phyloP scores from a whole-genome alignment of 1,284 basidiomycete genomes.

The Puccinia hordei region DNA sequence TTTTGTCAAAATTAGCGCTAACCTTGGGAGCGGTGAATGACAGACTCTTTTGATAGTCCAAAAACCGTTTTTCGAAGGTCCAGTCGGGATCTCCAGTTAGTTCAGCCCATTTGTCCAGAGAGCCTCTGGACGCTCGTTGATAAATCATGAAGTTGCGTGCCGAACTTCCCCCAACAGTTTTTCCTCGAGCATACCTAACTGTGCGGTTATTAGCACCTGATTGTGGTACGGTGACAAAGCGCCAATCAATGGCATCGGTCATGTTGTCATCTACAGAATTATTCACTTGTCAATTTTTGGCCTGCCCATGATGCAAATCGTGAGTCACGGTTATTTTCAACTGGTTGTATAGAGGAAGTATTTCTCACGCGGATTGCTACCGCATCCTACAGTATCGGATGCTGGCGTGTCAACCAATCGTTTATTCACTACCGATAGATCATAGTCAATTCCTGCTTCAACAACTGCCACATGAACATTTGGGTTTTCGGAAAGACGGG shows the following conservation, averaged over 20 bases:
- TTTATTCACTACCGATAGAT: conserved; percentile 13
- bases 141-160: conserved; percentile 58
- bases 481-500: conserved; percentile 55
- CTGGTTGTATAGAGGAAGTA: too few relatives aligned
- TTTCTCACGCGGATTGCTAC: conserved; percentile 50
- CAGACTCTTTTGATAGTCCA: conserved; percentile 36
- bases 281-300: neutral
- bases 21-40: conserved; percentile 38
- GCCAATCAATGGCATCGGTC: conserved; percentile 40
- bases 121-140: conserved; percentile 55
- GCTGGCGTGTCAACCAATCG: conserved; percentile 51
- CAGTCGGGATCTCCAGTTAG: conserved; percentile 56
- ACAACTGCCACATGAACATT: conserved; percentile 56
- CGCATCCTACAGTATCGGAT: conserved; percentile 54
- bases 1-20: conserved; percentile 22
- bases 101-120: conserved; percentile 58
- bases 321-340: conserved; percentile 17
- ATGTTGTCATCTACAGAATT: conserved; percentile 13
- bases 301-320: neutral
- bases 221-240: conserved; percentile 27
- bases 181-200: conserved; percentile 56
- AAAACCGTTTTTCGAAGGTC: conserved; percentile 57
- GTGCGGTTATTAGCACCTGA: conserved; percentile 33
- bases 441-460: conserved; percentile 54
- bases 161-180: conserved; percentile 56